Percentiles rank a stretch among this genome's conserved stretches.
phyloP scores from a whole-genome alignment of 805 yeast species.

The Wickerhamiella kazuoi region DNA sequence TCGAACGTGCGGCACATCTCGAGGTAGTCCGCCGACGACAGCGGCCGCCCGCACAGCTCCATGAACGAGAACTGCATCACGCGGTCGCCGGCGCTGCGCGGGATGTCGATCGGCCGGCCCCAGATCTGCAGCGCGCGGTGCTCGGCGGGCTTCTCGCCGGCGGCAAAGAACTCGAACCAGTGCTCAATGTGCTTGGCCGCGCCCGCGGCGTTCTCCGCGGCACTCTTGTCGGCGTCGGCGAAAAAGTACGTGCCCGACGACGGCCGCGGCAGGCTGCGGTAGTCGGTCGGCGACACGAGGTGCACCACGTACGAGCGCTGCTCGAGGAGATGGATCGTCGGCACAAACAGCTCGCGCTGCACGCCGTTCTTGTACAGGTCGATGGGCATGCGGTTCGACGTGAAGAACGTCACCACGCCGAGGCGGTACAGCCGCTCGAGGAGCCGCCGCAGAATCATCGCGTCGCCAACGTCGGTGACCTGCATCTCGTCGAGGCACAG shows the following conservation, averaged over 20 bases:
- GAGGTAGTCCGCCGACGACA: conserved; percentile 89
- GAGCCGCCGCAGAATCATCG: conserved; percentile 80
- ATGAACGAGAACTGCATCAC: conserved; percentile 84
- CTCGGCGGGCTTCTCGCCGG: conserved; percentile 24
- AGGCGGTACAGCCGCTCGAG: conserved; percentile 41
- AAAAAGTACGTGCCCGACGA: conserved; percentile 57
- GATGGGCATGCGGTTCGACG: conserved; percentile 89
- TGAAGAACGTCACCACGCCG: conserved; percentile 79
- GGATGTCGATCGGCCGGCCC: conserved; percentile 74
- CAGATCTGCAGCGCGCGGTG: conserved; percentile 39
- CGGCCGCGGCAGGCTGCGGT: conserved; percentile 76
- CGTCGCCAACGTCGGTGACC: conserved; percentile 97
- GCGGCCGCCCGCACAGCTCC: conserved; percentile 69
- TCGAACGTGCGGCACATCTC: conserved; percentile 60
- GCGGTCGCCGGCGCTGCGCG: conserved; percentile 52
- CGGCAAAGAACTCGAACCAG: conserved; percentile 72
- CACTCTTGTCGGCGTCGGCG: conserved; percentile 33
- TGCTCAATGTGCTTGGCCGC: conserved; percentile 45
- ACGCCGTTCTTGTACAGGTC: conserved; percentile 87
- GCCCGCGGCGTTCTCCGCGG: conserved; percentile 12
- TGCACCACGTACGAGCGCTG: conserved; percentile 56
- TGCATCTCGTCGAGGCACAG: conserved; percentile 95
- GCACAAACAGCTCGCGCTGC: conserved; percentile 79
- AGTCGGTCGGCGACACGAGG: conserved; percentile 83
- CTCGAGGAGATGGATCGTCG: conserved; percentile 73